Percentiles rank a stretch among this genome's conserved stretches.
phyloP scores from a whole-genome alignment of 352 stramenopile species.

The Globisporangium takayamanum region DNA sequence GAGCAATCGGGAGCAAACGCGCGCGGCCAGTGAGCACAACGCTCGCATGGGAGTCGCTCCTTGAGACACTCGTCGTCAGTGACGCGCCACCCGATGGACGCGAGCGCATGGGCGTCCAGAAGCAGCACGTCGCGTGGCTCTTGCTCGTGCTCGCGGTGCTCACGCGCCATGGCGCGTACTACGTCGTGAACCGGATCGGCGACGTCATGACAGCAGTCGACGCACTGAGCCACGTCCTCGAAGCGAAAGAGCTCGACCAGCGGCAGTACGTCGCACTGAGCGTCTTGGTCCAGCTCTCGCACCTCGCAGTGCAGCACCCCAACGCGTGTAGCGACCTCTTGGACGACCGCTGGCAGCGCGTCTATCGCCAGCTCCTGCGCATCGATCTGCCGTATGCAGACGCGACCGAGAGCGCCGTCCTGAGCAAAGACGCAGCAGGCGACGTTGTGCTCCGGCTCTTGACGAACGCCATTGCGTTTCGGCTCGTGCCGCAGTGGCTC shows the following conservation, averaged over 20 bases:
- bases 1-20: conserved; percentile 5
- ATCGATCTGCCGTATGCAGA: conserved; percentile 46
- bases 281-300: conserved; percentile 44
- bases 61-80: conserved; percentile 28
- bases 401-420: conserved; percentile 33
- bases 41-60: conserved; percentile 39
- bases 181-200: conserved; percentile 42
- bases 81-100: conserved; percentile 21
- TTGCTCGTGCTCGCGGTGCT: conserved; percentile 41
- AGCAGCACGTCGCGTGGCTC: conserved; percentile 36
- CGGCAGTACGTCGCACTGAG: conserved; percentile 41
- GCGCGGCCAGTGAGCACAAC: conserved; percentile 15
- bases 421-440: conserved; percentile 36
- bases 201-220: conserved; percentile 54
- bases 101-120: conserved; percentile 11
- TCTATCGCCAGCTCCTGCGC: conserved; percentile 47
- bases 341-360: conserved; percentile 33
- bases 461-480: conserved; percentile 36
- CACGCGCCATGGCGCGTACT: conserved; percentile 44
- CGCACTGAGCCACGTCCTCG: conserved; percentile 33
- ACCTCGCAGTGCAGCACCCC: conserved; percentile 24
- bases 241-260: conserved; percentile 43
- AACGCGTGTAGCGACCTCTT: conserved; percentile 28
- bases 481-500: conserved; percentile 26
- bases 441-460: conserved; percentile 46